phyloP scores from a whole-genome alignment of 805 yeast species.

The Metschnikowia baotianmanensis region DNA sequence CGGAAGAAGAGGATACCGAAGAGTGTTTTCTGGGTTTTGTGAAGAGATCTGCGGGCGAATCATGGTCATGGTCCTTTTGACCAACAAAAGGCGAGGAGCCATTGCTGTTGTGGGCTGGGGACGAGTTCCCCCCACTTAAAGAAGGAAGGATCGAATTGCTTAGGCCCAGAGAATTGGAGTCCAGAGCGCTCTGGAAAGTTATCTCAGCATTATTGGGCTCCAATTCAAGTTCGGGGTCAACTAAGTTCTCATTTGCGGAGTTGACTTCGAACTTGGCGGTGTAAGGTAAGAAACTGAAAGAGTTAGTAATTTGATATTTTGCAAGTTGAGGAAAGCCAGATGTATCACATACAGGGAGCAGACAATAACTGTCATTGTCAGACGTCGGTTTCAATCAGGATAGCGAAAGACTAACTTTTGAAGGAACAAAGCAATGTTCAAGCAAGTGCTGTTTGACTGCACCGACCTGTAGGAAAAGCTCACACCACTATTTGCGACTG shows the following conservation, averaged over 20 bases:
- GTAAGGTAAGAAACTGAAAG: slow-evolving; percentile 60
- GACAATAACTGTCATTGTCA: slow-evolving; percentile 60
- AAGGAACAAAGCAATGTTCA: too few relatives aligned
- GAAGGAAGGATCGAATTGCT: slow-evolving; percentile 33
- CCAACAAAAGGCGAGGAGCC: slow-evolving; percentile 23
- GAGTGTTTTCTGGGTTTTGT: slow-evolving; percentile 29
- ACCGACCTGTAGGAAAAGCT: slow-evolving; percentile 9
- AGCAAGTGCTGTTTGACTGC: slow-evolving; percentile 6
- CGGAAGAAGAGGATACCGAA: slow-evolving; percentile 7
- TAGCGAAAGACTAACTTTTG: not conserved
- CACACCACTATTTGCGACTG: slow-evolving; percentile 5
- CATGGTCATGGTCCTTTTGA: slow-evolving; percentile 18
- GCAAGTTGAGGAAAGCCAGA: not conserved
- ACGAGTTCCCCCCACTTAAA: slow-evolving; percentile 36
- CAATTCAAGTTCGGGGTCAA: slow-evolving; percentile 9
- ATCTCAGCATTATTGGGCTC: slow-evolving; percentile 2
- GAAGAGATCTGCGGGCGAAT: slow-evolving; percentile 56
- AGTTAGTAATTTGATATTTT: slow-evolving; percentile 18
- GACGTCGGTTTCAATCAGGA: not conserved
- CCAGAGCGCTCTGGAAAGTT: slow-evolving; percentile 1
- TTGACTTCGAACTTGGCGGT: slow-evolving; percentile 64
- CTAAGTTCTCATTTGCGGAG: slow-evolving; percentile 11
- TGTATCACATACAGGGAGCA: slow-evolving; percentile 58
- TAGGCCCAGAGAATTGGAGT: slow-evolving; percentile 11
- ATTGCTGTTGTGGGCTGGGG: slow-evolving; percentile 12